These are phyloP conservation scores for Petunia hybrid DNA, from an alignment of 305 asterid species.

Conservation along the genomic window DNA sequence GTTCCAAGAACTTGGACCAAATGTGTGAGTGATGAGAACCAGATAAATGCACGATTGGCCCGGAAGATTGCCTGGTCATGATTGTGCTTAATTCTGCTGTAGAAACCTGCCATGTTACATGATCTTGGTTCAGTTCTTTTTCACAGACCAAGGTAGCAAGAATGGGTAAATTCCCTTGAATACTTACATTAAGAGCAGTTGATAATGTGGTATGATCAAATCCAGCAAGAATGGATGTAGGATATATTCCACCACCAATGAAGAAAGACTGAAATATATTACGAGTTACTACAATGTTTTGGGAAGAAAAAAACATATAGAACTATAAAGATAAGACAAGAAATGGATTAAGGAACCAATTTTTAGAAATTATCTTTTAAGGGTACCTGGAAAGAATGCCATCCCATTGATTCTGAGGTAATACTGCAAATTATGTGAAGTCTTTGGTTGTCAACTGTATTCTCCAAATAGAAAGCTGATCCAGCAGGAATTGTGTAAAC, in stretches of 20 bases:
- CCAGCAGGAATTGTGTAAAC: conserved; percentile 71
- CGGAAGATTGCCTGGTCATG: conserved; percentile 49
- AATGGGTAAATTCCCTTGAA: not conserved
- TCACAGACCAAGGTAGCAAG: not conserved
- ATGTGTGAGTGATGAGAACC: conserved; percentile 47
- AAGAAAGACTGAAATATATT: conserved; percentile 44
- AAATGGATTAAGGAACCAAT: not conserved
- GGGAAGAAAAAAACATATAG: not conserved
- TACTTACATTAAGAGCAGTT: conserved; percentile 59
- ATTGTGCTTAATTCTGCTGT: conserved; percentile 48
- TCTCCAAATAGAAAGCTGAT: conserved; percentile 68
- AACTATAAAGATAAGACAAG: conserved; percentile 28
- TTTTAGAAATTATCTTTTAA: not conserved
- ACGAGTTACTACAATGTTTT: not conserved
- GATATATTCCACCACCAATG: conserved; percentile 56
- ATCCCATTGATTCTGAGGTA: conserved; percentile 59
- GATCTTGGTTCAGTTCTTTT: not conserved
- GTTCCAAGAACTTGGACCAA: conserved; percentile 58
- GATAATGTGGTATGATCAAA: conserved; percentile 48
- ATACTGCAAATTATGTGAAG: conserved; percentile 69
- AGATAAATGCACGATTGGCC: conserved; percentile 62
- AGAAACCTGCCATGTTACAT: conserved; percentile 54
- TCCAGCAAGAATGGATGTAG: conserved; percentile 65
- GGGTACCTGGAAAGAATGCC: conserved; percentile 58
- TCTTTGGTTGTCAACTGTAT: conserved; percentile 57